These are phyloP conservation scores for Xylaria nigripes DNA, from an alignment of 495 filamentous ascomycete species.

Conservation along the genomic window DNA sequence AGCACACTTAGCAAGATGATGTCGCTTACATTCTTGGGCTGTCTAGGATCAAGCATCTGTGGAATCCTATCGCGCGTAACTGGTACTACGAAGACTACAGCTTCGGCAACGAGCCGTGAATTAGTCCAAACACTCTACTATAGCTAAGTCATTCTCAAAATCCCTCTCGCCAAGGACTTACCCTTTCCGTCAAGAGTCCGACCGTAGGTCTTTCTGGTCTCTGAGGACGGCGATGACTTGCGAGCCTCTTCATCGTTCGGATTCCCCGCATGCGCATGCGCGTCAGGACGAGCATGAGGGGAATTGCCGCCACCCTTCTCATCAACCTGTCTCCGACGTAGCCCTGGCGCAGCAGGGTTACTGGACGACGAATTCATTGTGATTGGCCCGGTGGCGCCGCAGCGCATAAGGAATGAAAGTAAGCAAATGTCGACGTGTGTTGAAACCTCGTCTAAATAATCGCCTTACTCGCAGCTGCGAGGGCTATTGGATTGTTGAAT, in stretches of 20 bases:
- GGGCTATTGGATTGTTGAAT: slow-evolving; percentile 7
- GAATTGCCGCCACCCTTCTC: neutral
- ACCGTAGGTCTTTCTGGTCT: slow-evolving; percentile 72
- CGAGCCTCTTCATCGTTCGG: slow-evolving; percentile 10
- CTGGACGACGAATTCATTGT: slow-evolving; percentile 10
- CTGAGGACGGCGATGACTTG: slow-evolving; percentile 27
- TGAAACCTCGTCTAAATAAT: slow-evolving; percentile 8
- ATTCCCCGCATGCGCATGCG: slow-evolving; percentile 3
- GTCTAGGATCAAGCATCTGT: slow-evolving; percentile 85
- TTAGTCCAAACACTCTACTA: neutral
- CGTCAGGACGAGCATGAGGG: neutral
- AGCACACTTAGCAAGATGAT: slow-evolving; percentile 72
- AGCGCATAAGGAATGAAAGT: neutral
- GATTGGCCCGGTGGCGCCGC: slow-evolving; percentile 5
- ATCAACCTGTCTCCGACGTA: slow-evolving; percentile 10
- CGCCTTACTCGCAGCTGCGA: slow-evolving; percentile 8
- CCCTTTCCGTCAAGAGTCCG: slow-evolving; percentile 84
- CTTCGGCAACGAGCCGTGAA: neutral
- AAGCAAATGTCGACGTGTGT: slow-evolving; percentile 11
- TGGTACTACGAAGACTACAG: slow-evolving; percentile 84
- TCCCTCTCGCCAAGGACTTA: slow-evolving; percentile 38
- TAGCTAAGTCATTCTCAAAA: neutral
- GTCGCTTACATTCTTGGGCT: slow-evolving; percentile 92
- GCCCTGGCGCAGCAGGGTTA: slow-evolving; percentile 5
- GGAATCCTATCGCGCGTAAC: slow-evolving; percentile 99